Conservation (phyloP, 805 yeast genomes). For the Metschnikowia aberdeeniae region DNA sequence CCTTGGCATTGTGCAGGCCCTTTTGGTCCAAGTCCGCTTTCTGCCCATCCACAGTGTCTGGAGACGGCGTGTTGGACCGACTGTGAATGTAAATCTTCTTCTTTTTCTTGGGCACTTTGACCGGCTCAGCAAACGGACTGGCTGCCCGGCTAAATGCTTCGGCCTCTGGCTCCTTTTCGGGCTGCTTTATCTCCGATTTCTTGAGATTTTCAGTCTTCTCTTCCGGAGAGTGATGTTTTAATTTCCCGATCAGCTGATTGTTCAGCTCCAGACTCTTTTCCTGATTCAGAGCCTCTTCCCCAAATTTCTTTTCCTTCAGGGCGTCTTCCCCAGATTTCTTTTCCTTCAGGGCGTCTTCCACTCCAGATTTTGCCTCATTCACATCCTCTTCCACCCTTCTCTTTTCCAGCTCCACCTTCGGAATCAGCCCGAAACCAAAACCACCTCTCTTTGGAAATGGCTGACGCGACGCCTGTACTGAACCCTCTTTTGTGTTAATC, state of each 20-base stretch:
- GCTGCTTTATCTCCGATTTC: not conserved
- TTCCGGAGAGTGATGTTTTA: not conserved
- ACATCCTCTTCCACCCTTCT: not conserved
- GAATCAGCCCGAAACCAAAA: too few species aligned
- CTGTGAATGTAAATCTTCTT: constrained; percentile 30
- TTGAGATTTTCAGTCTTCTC: not conserved
- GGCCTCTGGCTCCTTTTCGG: not conserved
- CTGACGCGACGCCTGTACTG: not conserved
- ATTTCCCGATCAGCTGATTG: too few species aligned
- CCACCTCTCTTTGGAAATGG: not conserved
- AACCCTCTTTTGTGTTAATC: not conserved
- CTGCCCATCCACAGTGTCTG: not conserved
- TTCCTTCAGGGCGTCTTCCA: not conserved
- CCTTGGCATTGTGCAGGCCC: not conserved
- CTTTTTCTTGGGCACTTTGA: constrained; percentile 18
- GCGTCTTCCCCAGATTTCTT: not conserved
- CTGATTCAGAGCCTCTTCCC: too few species aligned
- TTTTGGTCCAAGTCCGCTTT: not conserved
- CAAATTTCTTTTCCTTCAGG: not conserved
- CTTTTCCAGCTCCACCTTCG: not conserved
- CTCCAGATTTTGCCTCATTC: too few species aligned
- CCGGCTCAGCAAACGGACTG: constrained; percentile 15
- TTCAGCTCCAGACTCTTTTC: not conserved
- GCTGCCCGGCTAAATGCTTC: constrained; percentile 8
- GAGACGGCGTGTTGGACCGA: constrained; percentile 9